A percentile compares a stretch with the other conserved stretches of the same genome.
These are phyloP conservation scores for Phialocephala sp. DNA, from an alignment of 2,329 filamentous ascomycete genomes.

Conservation along the genomic window DNA sequence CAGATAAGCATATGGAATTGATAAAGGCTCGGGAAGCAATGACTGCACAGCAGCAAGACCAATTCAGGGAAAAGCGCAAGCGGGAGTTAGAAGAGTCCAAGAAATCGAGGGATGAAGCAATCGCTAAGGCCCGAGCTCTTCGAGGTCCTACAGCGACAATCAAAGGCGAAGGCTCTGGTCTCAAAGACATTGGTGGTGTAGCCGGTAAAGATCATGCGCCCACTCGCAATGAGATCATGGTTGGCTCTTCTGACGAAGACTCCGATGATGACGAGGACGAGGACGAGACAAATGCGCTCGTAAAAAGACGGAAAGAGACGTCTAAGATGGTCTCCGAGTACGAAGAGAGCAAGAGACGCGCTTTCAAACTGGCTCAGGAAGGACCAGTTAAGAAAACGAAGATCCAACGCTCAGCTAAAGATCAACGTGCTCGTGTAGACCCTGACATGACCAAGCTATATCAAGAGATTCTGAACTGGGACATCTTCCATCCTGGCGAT, in stretches of 20 bases:
- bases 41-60: constrained; percentile 16
- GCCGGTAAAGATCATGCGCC: constrained; percentile 79
- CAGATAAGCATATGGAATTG: constrained; percentile 41
- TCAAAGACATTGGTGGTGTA: constrained; percentile 73
- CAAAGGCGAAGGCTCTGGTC: constrained; percentile 78
- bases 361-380: constrained; percentile 58
- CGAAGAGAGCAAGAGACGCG: constrained; percentile 51
- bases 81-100: constrained; percentile 77
- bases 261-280: constrained; percentile 76
- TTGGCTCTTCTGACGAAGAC: constrained; percentile 75
- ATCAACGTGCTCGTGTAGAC: constrained; percentile 90
- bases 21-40: constrained; percentile 30
- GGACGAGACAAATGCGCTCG: constrained; percentile 52
- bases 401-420: constrained; percentile 81
- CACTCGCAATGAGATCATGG: constrained; percentile 86
- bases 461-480: constrained; percentile 87
- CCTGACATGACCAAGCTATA: constrained; percentile 88
- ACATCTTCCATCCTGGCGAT: constrained; percentile 89
- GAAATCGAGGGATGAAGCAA: constrained; percentile 72
- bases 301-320: constrained; percentile 51
- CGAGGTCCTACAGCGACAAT: constrained; percentile 59
- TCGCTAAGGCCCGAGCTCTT: constrained; percentile 71
- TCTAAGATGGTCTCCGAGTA: constrained; percentile 47
- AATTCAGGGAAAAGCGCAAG: constrained; percentile 75
- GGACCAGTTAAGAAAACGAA: constrained; percentile 85